phyloP scores from a whole-genome alignment of 768 basidiomycete genomes.

The Tylopilus rubrobrunneus region DNA sequence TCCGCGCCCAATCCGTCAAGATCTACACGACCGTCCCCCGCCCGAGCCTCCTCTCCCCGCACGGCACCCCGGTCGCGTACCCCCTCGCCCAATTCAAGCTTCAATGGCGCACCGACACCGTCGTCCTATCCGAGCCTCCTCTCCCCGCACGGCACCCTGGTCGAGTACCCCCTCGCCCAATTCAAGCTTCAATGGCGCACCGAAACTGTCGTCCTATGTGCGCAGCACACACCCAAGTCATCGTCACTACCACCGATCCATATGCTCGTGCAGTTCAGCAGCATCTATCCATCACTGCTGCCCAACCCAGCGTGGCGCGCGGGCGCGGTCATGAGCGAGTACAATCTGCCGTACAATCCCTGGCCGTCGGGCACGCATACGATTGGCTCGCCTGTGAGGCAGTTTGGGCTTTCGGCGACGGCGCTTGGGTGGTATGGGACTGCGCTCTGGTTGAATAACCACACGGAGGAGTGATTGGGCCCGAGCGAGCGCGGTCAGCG shows the following conservation, averaged over 20 bases:
- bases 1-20: slow-evolving; percentile 40
- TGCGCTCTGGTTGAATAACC: slow-evolving; percentile 60
- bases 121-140: too few species aligned
- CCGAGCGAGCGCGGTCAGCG: slow-evolving; percentile 53
- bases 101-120: slow-evolving; percentile 56
- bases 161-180: slow-evolving; percentile 42
- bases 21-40: slow-evolving; percentile 37
- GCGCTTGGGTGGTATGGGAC: slow-evolving; percentile 58
- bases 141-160: too few species aligned
- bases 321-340: slow-evolving; percentile 12
- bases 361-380: slow-evolving; percentile 34
- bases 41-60: slow-evolving; percentile 13
- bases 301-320: too few species aligned
- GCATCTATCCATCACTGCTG: slow-evolving; percentile 54
- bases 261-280: slow-evolving; percentile 57
- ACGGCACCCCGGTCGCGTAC: slow-evolving; percentile 28
- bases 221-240: slow-evolving; percentile 22
- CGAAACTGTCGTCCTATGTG: slow-evolving; percentile 45
- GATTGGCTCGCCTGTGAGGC: slow-evolving; percentile 51
- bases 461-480: slow-evolving; percentile 48
- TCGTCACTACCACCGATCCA: slow-evolving; percentile 33
- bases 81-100: slow-evolving; percentile 47
- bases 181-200: slow-evolving; percentile 56
- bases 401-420: slow-evolving; percentile 53
- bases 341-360: slow-evolving; percentile 46